Evolutionary conservation across 2,329 filamentous ascomycete species (phyloP), one percentile per base, ranked within the genome.

Genomic region (Coniochaeta sp.): DNA sequence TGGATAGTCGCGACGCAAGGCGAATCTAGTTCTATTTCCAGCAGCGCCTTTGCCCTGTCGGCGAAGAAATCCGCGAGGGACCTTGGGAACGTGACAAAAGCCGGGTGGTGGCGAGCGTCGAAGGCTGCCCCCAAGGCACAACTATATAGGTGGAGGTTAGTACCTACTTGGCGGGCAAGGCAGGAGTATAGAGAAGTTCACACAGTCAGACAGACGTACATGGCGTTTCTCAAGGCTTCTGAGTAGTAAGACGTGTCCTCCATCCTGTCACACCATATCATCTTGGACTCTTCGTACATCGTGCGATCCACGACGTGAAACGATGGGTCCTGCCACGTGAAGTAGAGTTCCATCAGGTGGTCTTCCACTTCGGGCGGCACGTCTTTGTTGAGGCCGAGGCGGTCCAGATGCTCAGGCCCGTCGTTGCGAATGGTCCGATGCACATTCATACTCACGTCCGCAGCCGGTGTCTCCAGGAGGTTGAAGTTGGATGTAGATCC

Each of bases 1-100:
- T 81, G 78, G 8, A 77, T 74, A 3, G 77, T 80, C 4, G 78
- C 76, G n/a, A 80, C 70, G 50, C 72, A 76, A 1, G 78, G 78
- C 28, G 70, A 74, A 60, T 80, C 78, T 16, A 81, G 65, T 61
- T 81, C 77, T 4, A 79, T 73, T 42, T 80, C 77, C 9, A 81
- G 63, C 5, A 78, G 69, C 7, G 72, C 71, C 61, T 79, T 79
- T 1, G 76, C 73, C 28, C 77, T 68, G 47, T 76, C 73, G 8
- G 74, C 74, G 56, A 77, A 76, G 68, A 75, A 76, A 24, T 76
- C 73, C 71, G 67, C 32, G 12, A 62, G 58, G 9, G 72, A 65
- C n/a, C 66, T 69, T 1, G 74, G 71, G 12, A 38, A 38, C 10
- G 34, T 38, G 34, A 38, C 34, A 60, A 72, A 71, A 14, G 61